A percentile compares a stretch with the other conserved stretches of the same genome.
Conservation (phyloP, 1,284 basidiomycete genomes). For the Gomphus bonarii region DNA sequence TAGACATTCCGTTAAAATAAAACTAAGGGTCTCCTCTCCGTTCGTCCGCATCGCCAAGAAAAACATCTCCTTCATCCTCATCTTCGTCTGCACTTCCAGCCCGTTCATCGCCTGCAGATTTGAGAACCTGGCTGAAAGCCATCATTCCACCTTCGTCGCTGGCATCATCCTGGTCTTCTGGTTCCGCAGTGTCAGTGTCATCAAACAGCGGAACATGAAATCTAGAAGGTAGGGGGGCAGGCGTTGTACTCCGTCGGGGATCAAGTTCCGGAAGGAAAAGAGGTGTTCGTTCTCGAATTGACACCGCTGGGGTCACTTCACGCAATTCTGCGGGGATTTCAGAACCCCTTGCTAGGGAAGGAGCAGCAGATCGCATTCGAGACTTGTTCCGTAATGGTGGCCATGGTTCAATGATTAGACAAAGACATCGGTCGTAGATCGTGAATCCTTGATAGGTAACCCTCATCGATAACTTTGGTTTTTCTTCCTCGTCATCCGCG, state of each 20-base stretch:
- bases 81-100: conserved; percentile 56
- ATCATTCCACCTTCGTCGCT: conserved; percentile 50
- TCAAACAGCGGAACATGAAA: conserved; percentile 35
- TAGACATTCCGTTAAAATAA: conserved; percentile 11
- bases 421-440: conserved; percentile 59
- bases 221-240: conserved; percentile 24
- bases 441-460: conserved; percentile 58
- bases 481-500: conserved; percentile 43
- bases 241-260: conserved; percentile 29
- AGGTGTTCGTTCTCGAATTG: conserved; percentile 12
- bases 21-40: conserved; percentile 15
- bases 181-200: conserved; percentile 25
- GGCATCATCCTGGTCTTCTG: conserved; percentile 25
- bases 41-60: conserved; percentile 77
- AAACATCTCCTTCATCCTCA: conserved; percentile 57
- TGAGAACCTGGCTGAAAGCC: conserved; percentile 63
- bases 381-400: conserved; percentile 35
- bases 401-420: conserved; percentile 71
- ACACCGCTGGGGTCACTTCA: conserved; percentile 34
- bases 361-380: conserved; percentile 4
- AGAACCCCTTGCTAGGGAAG: conserved; percentile 24
- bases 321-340: conserved; percentile 22
- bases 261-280: conserved; percentile 60
- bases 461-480: conserved; percentile 58
- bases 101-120: conserved; percentile 41